Evolutionary conservation across 371 early-diverging fungal genomes (phyloP).

Genomic region (Mortierella sp.): DNA sequence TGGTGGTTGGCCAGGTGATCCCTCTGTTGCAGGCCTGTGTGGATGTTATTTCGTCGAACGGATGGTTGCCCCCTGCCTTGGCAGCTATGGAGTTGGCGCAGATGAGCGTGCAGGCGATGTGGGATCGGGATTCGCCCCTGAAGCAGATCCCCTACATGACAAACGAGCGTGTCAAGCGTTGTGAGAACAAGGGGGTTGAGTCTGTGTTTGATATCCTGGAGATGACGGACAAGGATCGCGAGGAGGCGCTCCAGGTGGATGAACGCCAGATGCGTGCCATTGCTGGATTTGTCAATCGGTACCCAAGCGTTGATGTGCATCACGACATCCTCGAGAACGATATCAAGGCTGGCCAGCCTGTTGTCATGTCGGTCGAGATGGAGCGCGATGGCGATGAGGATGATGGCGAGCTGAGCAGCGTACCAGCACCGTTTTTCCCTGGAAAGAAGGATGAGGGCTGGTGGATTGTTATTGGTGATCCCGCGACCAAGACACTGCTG

Average conservation of each 20-base stretch:
- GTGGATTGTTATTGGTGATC: slow-evolving; percentile 96
- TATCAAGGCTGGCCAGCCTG: slow-evolving; percentile 71
- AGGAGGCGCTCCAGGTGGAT: slow-evolving; percentile 73
- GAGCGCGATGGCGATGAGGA: slow-evolving; percentile 89
- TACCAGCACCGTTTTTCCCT: slow-evolving; percentile 95
- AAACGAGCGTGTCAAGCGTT: slow-evolving; percentile 74
- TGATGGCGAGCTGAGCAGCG: slow-evolving; percentile 75
- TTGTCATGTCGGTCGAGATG: slow-evolving; percentile 75
- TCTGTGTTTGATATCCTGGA: slow-evolving; percentile 95
- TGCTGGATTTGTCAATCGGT: slow-evolving; percentile 91
- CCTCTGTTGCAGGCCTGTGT: slow-evolving; percentile 94
- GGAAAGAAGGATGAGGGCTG: slow-evolving; percentile 92
- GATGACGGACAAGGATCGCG: slow-evolving; percentile 91
- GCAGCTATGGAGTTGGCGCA: slow-evolving; percentile 96
- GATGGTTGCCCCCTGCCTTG: slow-evolving; percentile 93
- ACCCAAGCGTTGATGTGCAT: slow-evolving; percentile 91
- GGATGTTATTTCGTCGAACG: slow-evolving; percentile 94
- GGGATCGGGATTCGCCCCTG: slow-evolving; percentile 93
- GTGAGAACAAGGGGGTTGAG: slow-evolving; percentile 77
- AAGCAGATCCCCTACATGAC: slow-evolving; percentile 93
- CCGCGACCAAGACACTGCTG: slow-evolving; percentile 80
- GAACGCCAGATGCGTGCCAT: slow-evolving; percentile 82
- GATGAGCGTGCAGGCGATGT: slow-evolving; percentile 97
- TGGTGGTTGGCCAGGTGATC: slow-evolving; percentile 78
- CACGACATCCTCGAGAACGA: slow-evolving; percentile 76